Evolutionary conservation across 2,329 filamentous ascomycete species (phyloP), one percentile per base, ranked within the genome.

Genomic region (Arachnopeziza araneosa): DNA sequence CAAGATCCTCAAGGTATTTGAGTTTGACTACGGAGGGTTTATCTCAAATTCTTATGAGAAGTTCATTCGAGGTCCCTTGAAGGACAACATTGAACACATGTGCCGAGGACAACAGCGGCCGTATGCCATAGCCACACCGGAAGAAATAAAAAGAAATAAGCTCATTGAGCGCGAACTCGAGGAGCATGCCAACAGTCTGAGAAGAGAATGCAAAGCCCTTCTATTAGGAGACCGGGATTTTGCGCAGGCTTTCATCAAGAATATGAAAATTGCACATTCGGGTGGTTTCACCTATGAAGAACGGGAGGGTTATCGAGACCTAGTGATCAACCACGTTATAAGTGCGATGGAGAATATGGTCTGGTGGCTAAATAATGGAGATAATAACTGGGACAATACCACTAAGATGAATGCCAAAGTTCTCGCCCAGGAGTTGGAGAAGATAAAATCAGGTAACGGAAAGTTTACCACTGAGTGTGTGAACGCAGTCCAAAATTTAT

Each of bases 1-100:
- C 5, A 61, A 52, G 26, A 12, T 58, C n/a, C 55, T 36, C n/a
- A 55, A 58, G 49, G 26, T 55, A 8, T 62, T 62, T 49, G 53
- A 62, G 7, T 59, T 62, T 52, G 60, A 59, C 36, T 36, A 52
- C 36, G 50, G 59, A 24, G 53, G 56, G 22, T 59, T 59, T 23
- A 17, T 53, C 21, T 54, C 57, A 8, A 62, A 62, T 30, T 44
- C 56, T 12, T 58, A 59, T 36, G 56, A 61, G 24, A 58, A 24
- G 17, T 5, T 14, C 10, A 44, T 44, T 12, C 36, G 36, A 19
- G 17, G 36, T 44, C 17, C 12, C 17, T 19, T 44, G 12, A 44
- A 44, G 17, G 21, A 51, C 51, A 44, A 44, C 17, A 12, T 19
- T 12, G 17, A 44, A 4, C 6, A 44, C 12, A 44, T 4, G 36